A percentile compares a stretch with the other conserved stretches of the same genome.
phyloP scores from a whole-genome alignment of 192 early-diverging fungal species.

The Dispira parvispora region DNA sequence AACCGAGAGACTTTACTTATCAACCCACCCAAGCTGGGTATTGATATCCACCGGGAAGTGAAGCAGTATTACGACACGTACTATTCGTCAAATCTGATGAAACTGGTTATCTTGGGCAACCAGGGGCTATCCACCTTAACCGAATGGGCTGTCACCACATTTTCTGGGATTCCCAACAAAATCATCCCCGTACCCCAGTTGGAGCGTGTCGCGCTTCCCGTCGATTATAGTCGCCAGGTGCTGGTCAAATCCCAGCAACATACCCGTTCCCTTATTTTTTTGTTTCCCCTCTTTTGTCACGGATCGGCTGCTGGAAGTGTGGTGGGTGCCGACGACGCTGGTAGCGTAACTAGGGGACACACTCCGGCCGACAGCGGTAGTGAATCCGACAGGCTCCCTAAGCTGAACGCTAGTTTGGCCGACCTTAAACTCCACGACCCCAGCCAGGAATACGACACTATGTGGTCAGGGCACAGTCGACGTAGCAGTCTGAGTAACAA shows the following conservation, averaged over 20 bases:
- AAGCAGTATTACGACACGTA: conserved; percentile 61
- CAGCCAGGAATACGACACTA: too few species aligned
- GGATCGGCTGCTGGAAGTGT: too few species aligned
- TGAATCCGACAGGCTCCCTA: too few species aligned
- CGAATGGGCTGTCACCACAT: conserved; percentile 50
- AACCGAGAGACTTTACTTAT: conserved; percentile 58
- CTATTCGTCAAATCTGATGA: conserved; percentile 82
- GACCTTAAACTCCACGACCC: too few species aligned
- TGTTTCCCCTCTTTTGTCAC: conserved; percentile 4
- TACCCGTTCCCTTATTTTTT: not conserved
- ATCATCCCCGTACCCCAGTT: conserved; percentile 38
- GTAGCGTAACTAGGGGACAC: too few species aligned
- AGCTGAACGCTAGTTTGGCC: too few species aligned
- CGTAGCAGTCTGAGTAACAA: not conserved
- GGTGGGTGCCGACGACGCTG: too few species aligned
- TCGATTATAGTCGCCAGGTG: conserved; percentile 2
- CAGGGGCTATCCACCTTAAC: conserved; percentile 21
- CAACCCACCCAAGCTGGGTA: conserved; percentile 35
- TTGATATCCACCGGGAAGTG: conserved; percentile 56
- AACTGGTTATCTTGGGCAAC: conserved; percentile 53
- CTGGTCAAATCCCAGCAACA: conserved; percentile 9
- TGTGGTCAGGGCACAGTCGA: not conserved
- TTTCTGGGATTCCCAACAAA: conserved; percentile 52
- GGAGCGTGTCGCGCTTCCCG: conserved; percentile 25
- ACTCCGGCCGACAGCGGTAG: too few species aligned